Evolutionary conservation across 345 rosid genomes (phyloP).

Genomic region (Rhizophora mangle): DNA sequence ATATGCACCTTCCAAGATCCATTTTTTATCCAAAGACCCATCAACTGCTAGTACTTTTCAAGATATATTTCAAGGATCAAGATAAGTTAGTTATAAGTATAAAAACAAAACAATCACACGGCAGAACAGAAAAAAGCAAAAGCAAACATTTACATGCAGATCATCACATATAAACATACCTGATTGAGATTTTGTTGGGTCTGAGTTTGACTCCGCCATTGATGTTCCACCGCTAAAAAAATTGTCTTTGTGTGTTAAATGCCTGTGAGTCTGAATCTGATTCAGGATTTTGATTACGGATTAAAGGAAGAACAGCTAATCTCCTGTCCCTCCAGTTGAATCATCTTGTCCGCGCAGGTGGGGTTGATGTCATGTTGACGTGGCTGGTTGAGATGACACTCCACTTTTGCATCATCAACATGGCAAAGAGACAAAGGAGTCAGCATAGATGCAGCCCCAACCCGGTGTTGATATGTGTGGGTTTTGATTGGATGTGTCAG

Average conservation of each 20-base stretch:
- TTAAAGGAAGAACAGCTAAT: too few relatives aligned
- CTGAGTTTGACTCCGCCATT: slow-evolving; percentile 19
- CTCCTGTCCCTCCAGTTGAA: not conserved
- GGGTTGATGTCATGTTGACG: not conserved
- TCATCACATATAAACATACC: not conserved
- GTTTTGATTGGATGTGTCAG: too few relatives aligned
- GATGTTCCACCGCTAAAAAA: not conserved
- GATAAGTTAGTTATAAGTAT: not conserved
- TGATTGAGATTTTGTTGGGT: slow-evolving; percentile 10
- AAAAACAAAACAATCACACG: not conserved
- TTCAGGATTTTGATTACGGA: not conserved
- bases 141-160: not conserved
- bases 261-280: not conserved
- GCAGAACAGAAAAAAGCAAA: not conserved
- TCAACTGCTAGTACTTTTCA: not conserved
- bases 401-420: too few relatives aligned
- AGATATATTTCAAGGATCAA: not conserved
- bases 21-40: not conserved
- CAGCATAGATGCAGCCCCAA: too few relatives aligned
- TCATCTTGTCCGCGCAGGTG: not conserved
- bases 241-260: too few relatives aligned
- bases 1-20: not conserved
- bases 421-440: too few relatives aligned
- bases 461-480: too few relatives aligned
- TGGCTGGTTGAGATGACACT: not conserved